Conservation (phyloP, 164 flowering plant species). For the Amborella trichopoda region DNA sequence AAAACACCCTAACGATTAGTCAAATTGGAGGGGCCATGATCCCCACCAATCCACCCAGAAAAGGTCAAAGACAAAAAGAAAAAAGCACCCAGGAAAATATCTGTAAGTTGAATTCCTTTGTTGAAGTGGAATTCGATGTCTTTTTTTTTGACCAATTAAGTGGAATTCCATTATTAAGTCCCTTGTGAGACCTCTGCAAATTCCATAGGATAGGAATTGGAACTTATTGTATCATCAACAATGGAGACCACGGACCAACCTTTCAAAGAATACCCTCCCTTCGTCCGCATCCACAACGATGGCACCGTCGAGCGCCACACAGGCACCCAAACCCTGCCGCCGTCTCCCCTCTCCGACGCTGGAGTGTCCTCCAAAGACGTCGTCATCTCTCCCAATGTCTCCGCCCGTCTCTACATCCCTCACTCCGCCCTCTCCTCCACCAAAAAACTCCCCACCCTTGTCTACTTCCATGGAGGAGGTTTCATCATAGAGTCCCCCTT, state of each 20-base stretch:
- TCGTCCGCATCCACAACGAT: conserved; percentile 26
- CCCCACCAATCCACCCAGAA: too few relatives aligned
- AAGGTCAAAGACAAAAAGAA: too few relatives aligned
- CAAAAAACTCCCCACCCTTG: conserved; percentile 8
- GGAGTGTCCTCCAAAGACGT: conserved; percentile 42
- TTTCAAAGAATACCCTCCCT: conserved; percentile 20
- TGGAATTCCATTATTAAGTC: too few relatives aligned
- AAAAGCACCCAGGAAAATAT: too few relatives aligned
- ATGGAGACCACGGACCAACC: conserved; percentile 11
- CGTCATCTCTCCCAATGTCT: conserved; percentile 11
- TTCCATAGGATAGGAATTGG: not conserved
- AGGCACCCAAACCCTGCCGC: conserved; percentile 11
- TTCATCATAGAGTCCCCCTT: conserved; percentile 18
- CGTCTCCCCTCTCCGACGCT: conserved; percentile 18
- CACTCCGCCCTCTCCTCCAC: not conserved
- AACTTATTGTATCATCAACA: not conserved
- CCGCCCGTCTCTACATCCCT: conserved; percentile 9
- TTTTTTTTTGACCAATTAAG: too few relatives aligned
- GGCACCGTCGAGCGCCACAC: conserved; percentile 25
- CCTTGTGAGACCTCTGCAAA: not conserved
- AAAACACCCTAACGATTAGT: too few relatives aligned
- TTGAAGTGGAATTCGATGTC: too few relatives aligned
- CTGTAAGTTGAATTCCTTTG: too few relatives aligned
- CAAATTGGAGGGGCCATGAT: too few relatives aligned
- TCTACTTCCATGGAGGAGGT: conserved; percentile 34